Conservation (phyloP, 805 yeast species). For the Yamadazyma tumulicola region DNA sequence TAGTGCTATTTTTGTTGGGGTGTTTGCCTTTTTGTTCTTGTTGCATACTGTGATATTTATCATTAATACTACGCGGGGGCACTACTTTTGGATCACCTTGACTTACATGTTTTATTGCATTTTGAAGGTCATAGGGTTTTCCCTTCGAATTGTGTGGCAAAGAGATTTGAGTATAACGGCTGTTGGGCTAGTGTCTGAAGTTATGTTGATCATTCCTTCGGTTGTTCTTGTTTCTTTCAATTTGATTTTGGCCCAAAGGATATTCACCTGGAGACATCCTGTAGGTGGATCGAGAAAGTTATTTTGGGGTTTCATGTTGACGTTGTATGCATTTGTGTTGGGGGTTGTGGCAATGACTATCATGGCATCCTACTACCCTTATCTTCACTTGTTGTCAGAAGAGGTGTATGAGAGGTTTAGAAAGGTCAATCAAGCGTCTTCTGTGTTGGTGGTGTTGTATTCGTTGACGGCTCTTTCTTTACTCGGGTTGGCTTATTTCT, state of each 20-base stretch:
- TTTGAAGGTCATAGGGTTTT: constrained; percentile 56
- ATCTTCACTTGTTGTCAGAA: constrained; percentile 49
- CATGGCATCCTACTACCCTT: constrained; percentile 59
- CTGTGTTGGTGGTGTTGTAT: constrained; percentile 38
- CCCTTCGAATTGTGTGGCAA: constrained; percentile 58
- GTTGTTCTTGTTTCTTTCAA: constrained; percentile 58
- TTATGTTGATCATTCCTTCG: constrained; percentile 54
- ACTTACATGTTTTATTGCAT: constrained; percentile 53
- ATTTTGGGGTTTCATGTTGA: constrained; percentile 50
- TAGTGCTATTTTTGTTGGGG: constrained; percentile 51
- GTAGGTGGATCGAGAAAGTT: constrained; percentile 53
- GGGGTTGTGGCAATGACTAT: constrained; percentile 67
- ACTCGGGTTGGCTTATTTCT: constrained; percentile 47
- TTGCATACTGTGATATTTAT: constrained; percentile 46
- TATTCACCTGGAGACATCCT: constrained; percentile 77
- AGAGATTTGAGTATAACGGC: constrained; percentile 42
- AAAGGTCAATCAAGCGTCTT: constrained; percentile 47
- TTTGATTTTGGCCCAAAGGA: constrained; percentile 60
- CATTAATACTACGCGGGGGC: constrained; percentile 52
- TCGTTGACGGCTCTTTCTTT: constrained; percentile 51
- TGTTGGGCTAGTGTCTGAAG: constrained; percentile 54
- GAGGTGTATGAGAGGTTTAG: constrained; percentile 47
- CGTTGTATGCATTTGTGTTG: constrained; percentile 50
- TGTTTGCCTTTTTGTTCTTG: constrained; percentile 46
- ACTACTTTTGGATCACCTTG: constrained; percentile 53